phyloP scores from a whole-genome alignment of 257 asterid genomes.

The Ilex aquifolium region DNA sequence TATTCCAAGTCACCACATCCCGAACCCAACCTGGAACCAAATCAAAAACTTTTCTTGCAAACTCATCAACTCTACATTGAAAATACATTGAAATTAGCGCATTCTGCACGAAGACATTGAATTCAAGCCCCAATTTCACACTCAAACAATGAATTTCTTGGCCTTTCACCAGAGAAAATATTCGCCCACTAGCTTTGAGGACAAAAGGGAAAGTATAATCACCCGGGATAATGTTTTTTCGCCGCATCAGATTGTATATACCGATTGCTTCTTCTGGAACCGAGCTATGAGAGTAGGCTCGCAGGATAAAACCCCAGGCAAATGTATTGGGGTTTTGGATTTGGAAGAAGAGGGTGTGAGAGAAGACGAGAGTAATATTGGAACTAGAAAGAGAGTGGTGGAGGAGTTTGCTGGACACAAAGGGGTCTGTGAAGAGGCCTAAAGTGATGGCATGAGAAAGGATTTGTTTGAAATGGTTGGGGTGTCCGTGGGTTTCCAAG shows the following conservation, averaged over 20 bases:
- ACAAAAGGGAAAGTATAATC: constrained; percentile 18
- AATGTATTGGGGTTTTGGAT: constrained; percentile 11
- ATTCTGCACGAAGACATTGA: constrained; percentile 17
- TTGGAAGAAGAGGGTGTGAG: constrained; percentile 15
- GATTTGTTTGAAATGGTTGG: constrained; percentile 12
- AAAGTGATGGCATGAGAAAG: constrained; percentile 10
- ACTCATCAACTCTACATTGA: constrained; percentile 6
- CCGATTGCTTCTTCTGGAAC: constrained; percentile 3
- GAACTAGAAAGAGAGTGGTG: constrained; percentile 7
- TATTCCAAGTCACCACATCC: constrained; percentile 20
- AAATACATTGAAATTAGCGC: constrained; percentile 14
- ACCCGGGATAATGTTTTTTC: constrained; percentile 1
- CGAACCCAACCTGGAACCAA: constrained; percentile 10
- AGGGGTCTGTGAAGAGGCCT: constrained; percentile 11
- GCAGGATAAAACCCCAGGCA: constrained; percentile 13
- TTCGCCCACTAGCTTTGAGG: constrained; percentile 13
- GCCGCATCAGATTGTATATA: constrained; percentile 11
- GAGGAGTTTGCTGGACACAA: constrained; percentile 18
- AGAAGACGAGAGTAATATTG: constrained; percentile 1
- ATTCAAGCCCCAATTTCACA: constrained; percentile 8
- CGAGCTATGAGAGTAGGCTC: constrained; percentile 14
- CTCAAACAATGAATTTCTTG: constrained; percentile 14
- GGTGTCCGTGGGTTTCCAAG: neutral
- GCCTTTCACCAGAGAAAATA: constrained; percentile 7
- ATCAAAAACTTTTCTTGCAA: constrained; percentile 10